A percentile compares a stretch with the other conserved stretches of the same genome.
Conservation (phyloP, 2,329 filamentous ascomycete species). For the Furcasterigmium sp. region DNA sequence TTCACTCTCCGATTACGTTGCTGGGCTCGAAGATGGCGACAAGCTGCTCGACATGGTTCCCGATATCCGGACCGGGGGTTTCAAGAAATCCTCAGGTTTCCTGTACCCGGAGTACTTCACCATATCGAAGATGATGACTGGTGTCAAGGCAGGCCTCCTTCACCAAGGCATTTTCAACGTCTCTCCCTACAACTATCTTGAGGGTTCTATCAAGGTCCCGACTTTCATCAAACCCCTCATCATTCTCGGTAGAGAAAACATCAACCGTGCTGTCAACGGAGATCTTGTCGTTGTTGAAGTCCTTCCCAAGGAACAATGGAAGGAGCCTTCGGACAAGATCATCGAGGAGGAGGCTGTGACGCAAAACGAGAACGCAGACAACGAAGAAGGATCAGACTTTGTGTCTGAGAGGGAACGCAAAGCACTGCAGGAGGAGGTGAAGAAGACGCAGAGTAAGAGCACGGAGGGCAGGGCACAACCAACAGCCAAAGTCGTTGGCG, state of each 20-base stretch:
- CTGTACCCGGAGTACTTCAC: slow-evolving; percentile 88
- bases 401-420: slow-evolving; percentile 83
- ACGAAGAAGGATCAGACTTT: slow-evolving; percentile 69
- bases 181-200: slow-evolving; percentile 95
- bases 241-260: slow-evolving; percentile 88
- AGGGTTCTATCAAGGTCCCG: slow-evolving; percentile 84
- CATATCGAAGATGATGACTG: slow-evolving; percentile 90
- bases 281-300: slow-evolving; percentile 93
- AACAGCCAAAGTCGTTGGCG: slow-evolving; percentile 84
- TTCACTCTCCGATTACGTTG: slow-evolving; percentile 73
- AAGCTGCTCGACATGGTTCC: slow-evolving; percentile 90
- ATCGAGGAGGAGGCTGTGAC: slow-evolving; percentile 91
- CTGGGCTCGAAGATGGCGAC: slow-evolving; percentile 75
- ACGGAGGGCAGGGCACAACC: slow-evolving; percentile 78
- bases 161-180: slow-evolving; percentile 96
- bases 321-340: slow-evolving; percentile 89
- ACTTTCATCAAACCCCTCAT: slow-evolving; percentile 86
- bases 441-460: slow-evolving; percentile 71
- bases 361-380: slow-evolving; percentile 87
- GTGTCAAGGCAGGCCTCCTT: slow-evolving; percentile 78
- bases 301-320: slow-evolving; percentile 93
- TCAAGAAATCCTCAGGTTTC: slow-evolving; percentile 58
- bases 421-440: slow-evolving; percentile 87
- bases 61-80: slow-evolving; percentile 64
- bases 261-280: slow-evolving; percentile 88